Base-by-base conservation (phyloP, 306 rosid genomes). In the Arachis stenosperma region DNA sequence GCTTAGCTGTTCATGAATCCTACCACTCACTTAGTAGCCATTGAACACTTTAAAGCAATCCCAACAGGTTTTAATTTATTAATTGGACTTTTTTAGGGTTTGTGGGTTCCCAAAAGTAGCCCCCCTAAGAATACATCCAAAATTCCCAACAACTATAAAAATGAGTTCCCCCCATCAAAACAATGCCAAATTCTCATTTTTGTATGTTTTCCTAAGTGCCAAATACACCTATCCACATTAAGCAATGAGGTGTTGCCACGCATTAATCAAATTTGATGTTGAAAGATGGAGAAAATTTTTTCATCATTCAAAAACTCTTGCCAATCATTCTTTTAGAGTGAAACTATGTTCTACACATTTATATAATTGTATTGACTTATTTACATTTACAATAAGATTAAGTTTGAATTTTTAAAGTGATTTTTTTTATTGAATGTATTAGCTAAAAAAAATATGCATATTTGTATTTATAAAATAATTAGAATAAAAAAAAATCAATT, bases 1-100 rank as follows among this genome's bases (percentile, higher is more conserved):
- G 78, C 92, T 77, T 84, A 85, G 94, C 92, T 90, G 92, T 90
- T 79, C 68, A 13, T 5, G 55, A 51, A 68, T 76, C 73, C 77
- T 73, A 76, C 86, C 87, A 69, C 86, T 75, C 87, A 69, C 86
- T 75, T 80, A 77, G 84, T 79, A 84, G 61, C 82, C 80, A 79
- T 74, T 77, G 66, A 62, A 61, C 80, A 63, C 75, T 67, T 47
- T 41, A 84, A 77, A 84, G 82, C 78, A 46, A 73, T 70, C 74
- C 81, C 82, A 77, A 83, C 82, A 77, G 58, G 68, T 50, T 52
- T 51, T 52, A 36, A 37, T 46, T 41, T 48, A 68, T 67, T 53
- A 60, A 69, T 65, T 60, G 61, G 53, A 53, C 64, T 54, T 72
- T 59, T 60, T 9, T 33, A 9, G 55, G 50, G 13, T 29, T 54